Conservation (phyloP, 1,284 basidiomycete genomes). For the Anthracocystis panici-leucophaei region DNA sequence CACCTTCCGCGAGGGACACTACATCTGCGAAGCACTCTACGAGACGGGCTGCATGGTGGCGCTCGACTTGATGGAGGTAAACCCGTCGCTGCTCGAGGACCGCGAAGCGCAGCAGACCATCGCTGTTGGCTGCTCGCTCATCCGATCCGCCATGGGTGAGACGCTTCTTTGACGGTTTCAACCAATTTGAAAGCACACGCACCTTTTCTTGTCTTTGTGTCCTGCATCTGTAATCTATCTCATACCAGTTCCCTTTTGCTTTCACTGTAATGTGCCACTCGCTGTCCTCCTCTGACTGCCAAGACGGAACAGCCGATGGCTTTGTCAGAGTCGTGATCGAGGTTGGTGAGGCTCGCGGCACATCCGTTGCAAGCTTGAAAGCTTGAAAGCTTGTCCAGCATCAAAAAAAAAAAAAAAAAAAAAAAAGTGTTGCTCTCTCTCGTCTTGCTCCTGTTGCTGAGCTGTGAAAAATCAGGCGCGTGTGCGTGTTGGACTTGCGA, state of each 20-base stretch:
- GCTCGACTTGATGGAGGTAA: constrained; percentile 85
- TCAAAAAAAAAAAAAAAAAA: neutral
- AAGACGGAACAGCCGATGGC: neutral
- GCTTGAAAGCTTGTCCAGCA: neutral
- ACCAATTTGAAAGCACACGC: neutral
- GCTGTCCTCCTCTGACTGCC: neutral
- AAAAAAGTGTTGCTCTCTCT: constrained; percentile 23
- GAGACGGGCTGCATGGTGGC: constrained; percentile 94
- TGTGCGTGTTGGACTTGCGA: constrained; percentile 8
- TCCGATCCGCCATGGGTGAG: constrained; percentile 85
- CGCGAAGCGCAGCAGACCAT: constrained; percentile 84
- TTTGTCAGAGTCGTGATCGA: neutral
- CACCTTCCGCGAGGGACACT: constrained; percentile 92
- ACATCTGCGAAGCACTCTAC: constrained; percentile 92
- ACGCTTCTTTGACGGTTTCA: constrained; percentile 36
- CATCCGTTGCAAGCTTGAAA: neutral
- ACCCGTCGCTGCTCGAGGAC: constrained; percentile 84
- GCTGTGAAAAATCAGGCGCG: constrained; percentile 2
- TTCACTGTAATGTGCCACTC: neutral
- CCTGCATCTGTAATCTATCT: constrained; percentile 32
- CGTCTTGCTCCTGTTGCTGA: neutral
- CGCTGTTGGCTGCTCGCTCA: constrained; percentile 90
- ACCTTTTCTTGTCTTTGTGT: neutral
- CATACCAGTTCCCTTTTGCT: neutral
- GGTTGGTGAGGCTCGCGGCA: neutral